Evolutionary conservation across 352 stramenopile genomes (phyloP).

Genomic region (Globisporangium barbulae): DNA sequence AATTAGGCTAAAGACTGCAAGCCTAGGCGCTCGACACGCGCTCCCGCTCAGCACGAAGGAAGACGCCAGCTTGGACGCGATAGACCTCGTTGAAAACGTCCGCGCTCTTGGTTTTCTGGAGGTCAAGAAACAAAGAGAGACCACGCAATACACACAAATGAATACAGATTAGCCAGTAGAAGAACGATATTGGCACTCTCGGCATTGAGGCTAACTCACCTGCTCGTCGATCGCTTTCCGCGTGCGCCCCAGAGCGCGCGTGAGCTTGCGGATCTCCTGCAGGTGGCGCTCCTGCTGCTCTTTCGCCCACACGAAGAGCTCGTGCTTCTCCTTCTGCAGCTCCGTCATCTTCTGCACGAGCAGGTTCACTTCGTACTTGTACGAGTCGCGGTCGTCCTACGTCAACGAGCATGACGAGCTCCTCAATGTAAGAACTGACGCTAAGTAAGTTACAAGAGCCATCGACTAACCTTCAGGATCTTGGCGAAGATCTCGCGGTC

Average conservation of each 20-base stretch:
- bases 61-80: conserved; percentile 31
- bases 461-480: conserved; percentile 55
- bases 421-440: not conserved
- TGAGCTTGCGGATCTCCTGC: conserved; percentile 84
- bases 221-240: conserved; percentile 68
- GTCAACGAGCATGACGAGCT: not conserved
- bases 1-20: not conserved
- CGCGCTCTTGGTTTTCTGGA: conserved; percentile 34
- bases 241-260: conserved; percentile 48
- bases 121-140: not conserved
- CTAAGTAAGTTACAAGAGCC: not conserved
- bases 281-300: conserved; percentile 70
- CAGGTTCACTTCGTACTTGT: conserved; percentile 70
- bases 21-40: conserved; percentile 2
- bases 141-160: not conserved
- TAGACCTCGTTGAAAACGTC: conserved; percentile 42
- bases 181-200: too few relatives aligned
- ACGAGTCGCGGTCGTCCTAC: conserved; percentile 74
- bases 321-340: conserved; percentile 71
- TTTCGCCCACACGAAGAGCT: conserved; percentile 65
- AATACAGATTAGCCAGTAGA: conserved; percentile 4
- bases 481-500: conserved; percentile 85
- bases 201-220: conserved; percentile 12
- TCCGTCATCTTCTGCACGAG: conserved; percentile 64
- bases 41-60: conserved; percentile 9